Percentiles rank a stretch among this genome's conserved stretches.
Conservation (phyloP, 2,329 filamentous ascomycete species). For the Diaporthe citrichinensis region DNA sequence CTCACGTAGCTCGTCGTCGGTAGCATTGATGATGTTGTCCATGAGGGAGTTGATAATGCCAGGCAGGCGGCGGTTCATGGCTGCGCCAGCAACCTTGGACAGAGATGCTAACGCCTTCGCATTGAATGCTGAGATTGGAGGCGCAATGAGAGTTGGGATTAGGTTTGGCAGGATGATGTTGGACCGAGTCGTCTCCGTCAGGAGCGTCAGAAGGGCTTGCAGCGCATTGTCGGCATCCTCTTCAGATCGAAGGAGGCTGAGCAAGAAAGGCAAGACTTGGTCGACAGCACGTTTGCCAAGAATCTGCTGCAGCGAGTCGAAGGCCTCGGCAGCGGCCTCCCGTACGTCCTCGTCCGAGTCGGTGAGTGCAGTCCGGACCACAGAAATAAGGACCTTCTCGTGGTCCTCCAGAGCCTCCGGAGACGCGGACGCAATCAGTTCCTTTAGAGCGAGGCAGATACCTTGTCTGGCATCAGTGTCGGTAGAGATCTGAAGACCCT, state of each 20-base stretch:
- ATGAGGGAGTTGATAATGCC: conserved; percentile 94
- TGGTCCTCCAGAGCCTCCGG: conserved; percentile 92
- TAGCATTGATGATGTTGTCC: conserved; percentile 87
- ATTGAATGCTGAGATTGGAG: conserved; percentile 95
- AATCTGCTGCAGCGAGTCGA: conserved; percentile 93
- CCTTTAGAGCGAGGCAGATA: conserved; percentile 95
- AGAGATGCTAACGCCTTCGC: conserved; percentile 93
- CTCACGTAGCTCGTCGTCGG: conserved; percentile 78
- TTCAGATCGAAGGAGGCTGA: conserved; percentile 89
- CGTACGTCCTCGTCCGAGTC: conserved; percentile 91
- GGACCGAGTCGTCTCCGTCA: conserved; percentile 92
- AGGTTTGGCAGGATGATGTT: conserved; percentile 98
- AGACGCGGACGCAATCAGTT: conserved; percentile 91
- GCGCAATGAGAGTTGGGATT: conserved; percentile 90
- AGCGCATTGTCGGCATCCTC: conserved; percentile 92
- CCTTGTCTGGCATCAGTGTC: conserved; percentile 96
- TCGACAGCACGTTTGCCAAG: conserved; percentile 95
- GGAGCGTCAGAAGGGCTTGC: conserved; percentile 90
- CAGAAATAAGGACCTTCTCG: conserved; percentile 94
- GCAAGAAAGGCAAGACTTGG: conserved; percentile 92
- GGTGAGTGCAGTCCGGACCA: conserved; percentile 92
- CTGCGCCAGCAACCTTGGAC: conserved; percentile 88
- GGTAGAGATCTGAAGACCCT: conserved; percentile 87
- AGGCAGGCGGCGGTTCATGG: conserved; percentile 92
- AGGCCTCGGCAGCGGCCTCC: conserved; percentile 96